Evolutionary conservation across 169 alveolate species (phyloP).

Genomic region (Plasmodium inui): DNA sequence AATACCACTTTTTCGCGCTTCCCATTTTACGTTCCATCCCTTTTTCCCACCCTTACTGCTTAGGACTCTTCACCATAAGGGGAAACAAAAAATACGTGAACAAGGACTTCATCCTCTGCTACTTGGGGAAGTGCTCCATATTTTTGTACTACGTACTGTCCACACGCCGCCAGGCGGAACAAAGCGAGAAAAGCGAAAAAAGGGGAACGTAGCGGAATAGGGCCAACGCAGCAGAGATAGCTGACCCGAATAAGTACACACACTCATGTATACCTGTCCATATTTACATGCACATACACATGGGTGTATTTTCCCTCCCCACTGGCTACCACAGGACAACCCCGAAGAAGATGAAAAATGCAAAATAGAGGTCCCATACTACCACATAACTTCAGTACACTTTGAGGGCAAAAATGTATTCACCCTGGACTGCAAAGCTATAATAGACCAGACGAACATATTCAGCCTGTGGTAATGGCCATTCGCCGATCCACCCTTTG

Average conservation of each 20-base stretch:
- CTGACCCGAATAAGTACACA: background rate
- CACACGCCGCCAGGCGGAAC: background rate
- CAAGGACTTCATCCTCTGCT: conserved; percentile 43
- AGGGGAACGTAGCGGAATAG: background rate
- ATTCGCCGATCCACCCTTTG: background rate
- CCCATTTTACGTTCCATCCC: background rate
- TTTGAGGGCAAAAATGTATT: conserved; percentile 16
- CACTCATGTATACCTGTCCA: background rate
- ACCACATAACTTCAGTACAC: conserved; percentile 33
- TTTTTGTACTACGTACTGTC: conserved; percentile 37
- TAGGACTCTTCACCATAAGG: conserved; percentile 31
- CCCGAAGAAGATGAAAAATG: conserved; percentile 68
- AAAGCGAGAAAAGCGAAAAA: background rate
- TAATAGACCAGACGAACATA: conserved; percentile 65
- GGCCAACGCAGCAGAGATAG: background rate
- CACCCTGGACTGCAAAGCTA: conserved; percentile 51
- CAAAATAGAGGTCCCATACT: conserved; percentile 70
- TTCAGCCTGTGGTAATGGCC: conserved; percentile 61
- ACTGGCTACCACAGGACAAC: conserved; percentile 16
- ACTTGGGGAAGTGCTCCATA: conserved; percentile 56
- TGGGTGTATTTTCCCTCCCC: background rate
- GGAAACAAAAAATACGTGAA: conserved; percentile 16
- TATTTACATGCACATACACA: background rate
- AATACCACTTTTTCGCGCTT: background rate
- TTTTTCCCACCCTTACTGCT: background rate